These are phyloP conservation scores for Citrullus mucosospermus DNA, from an alignment of 306 rosid species.

Conservation along the genomic window DNA sequence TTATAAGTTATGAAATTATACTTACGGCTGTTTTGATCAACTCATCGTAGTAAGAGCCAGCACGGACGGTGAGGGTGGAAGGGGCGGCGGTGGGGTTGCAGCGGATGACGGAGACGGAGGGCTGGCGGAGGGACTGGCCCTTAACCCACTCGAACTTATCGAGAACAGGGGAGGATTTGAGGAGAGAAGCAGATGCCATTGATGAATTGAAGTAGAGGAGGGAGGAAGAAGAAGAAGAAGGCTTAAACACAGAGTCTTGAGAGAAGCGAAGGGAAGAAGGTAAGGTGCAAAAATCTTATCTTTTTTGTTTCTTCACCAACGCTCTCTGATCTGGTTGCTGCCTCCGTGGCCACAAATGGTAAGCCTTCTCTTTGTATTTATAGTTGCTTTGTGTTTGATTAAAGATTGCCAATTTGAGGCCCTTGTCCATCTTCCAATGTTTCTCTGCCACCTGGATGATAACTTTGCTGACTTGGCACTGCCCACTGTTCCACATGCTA, in stretches of 20 bases:
- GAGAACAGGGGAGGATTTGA: slow-evolving; percentile 69
- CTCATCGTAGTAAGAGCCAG: slow-evolving; percentile 77
- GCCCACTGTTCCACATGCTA: not conserved
- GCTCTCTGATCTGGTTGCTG: slow-evolving; percentile 16
- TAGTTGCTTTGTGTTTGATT: slow-evolving; percentile 22
- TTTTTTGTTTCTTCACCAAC: slow-evolving; percentile 15
- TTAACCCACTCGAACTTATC: slow-evolving; percentile 89
- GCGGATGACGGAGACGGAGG: slow-evolving; percentile 35
- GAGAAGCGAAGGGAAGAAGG: not conserved
- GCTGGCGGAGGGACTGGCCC: slow-evolving; percentile 64
- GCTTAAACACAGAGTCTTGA: not conserved
- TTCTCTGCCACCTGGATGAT: slow-evolving; percentile 54
- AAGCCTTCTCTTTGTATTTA: slow-evolving; percentile 28
- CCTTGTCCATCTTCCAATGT: slow-evolving; percentile 30
- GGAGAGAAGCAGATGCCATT: slow-evolving; percentile 71
- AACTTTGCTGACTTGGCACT: slow-evolving; percentile 17
- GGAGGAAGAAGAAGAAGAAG: not conserved
- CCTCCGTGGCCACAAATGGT: slow-evolving; percentile 58
- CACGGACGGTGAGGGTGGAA: slow-evolving; percentile 50
- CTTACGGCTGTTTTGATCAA: slow-evolving; percentile 91
- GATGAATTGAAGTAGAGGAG: not conserved
- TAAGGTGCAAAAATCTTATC: slow-evolving; percentile 46
- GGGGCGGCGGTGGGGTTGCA: slow-evolving; percentile 38
- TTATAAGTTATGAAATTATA: not conserved
- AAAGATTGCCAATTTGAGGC: slow-evolving; percentile 70